These are phyloP conservation scores for Penicillium hordei DNA, from an alignment of 2,329 filamentous ascomycete genomes.

Conservation along the genomic window DNA sequence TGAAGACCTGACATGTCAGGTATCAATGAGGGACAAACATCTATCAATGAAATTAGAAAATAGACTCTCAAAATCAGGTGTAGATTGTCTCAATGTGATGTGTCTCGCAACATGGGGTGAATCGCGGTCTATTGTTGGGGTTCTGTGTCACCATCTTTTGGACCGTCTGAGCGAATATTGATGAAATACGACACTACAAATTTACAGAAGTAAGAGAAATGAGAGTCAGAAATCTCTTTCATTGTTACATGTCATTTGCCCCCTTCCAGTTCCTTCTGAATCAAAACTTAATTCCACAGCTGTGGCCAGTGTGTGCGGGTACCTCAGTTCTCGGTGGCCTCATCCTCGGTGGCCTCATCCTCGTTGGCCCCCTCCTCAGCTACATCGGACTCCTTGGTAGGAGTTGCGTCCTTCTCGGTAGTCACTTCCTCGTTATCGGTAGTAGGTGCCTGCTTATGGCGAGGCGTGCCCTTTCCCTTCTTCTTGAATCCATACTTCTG, in stretches of 20 bases:
- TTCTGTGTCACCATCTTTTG: background rate
- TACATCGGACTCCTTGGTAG: background rate
- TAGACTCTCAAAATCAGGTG: no score
- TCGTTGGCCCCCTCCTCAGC: background rate
- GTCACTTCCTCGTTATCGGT: background rate
- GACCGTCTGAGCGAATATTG: background rate
- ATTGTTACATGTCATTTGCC: background rate
- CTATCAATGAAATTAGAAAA: no score
- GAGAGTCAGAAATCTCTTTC: no score
- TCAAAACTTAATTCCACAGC: no score
- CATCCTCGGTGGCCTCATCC: background rate
- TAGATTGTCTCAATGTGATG: background rate
- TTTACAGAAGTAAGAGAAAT: background rate
- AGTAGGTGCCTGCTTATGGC: fast-evolving
- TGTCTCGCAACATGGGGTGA: background rate
- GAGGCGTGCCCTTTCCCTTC: fast-evolving
- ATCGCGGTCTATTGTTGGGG: background rate
- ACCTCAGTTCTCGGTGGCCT: background rate
- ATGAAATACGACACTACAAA: background rate
- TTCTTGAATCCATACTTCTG: background rate
- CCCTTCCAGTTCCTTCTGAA: background rate
- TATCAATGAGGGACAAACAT: background rate
- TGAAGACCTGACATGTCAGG: background rate
- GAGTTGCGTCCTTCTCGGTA: background rate
- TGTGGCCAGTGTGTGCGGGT: no score